Percentiles rank a stretch among this genome's conserved stretches.
These are phyloP conservation scores for Nyctanthes arbortristis DNA, from an alignment of 257 asterid genomes.

Conservation along the genomic window DNA sequence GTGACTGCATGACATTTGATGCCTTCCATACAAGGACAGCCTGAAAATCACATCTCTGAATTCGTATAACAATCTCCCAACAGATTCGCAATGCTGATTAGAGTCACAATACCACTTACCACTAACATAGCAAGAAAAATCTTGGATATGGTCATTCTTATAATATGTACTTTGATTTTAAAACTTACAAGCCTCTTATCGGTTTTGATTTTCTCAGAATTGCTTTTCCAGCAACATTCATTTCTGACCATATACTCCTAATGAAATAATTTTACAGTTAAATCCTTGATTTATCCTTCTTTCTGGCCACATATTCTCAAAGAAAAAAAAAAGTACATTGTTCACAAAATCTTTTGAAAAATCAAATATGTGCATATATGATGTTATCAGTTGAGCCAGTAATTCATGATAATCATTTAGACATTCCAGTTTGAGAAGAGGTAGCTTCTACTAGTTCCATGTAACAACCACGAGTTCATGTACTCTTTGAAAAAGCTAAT, in stretches of 20 bases:
- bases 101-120: not conserved
- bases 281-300: no score
- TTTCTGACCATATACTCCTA: no score
- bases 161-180: not conserved
- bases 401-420: not conserved
- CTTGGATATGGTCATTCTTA: not conserved
- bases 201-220: no score
- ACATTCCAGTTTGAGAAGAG: not conserved
- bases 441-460: not conserved
- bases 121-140: not conserved
- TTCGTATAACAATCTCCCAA: not conserved
- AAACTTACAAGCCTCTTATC: no score
- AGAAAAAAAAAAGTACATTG: no score
- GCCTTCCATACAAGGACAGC: not conserved
- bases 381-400: conserved; percentile 11
- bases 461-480: not conserved
- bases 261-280: no score
- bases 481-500: not conserved
- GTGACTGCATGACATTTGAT: not conserved
- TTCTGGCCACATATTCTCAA: no score
- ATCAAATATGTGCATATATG: not conserved
- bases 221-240: no score
- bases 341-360: no score
- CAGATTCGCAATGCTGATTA: not conserved
- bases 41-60: not conserved